Evolutionary conservation across 192 early-diverging fungal genomes (phyloP).

Genomic region (Neocallimastix lanati): DNA sequence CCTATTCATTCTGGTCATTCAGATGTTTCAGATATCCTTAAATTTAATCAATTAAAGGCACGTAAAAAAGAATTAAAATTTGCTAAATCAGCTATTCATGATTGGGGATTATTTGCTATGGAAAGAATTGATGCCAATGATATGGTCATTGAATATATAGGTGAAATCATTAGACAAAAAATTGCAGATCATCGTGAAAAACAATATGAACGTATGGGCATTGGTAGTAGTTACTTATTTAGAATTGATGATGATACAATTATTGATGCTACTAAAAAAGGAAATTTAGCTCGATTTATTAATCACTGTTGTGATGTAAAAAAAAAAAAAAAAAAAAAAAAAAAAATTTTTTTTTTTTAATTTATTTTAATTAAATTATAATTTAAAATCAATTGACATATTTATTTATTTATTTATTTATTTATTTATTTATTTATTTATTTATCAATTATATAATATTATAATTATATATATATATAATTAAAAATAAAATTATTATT

Average conservation of each 20-base stretch:
- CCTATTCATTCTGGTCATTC: neutral
- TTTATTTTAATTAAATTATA: no score
- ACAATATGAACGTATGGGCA: constrained; percentile 79
- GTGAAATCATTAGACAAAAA: constrained; percentile 83
- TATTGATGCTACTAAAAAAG: constrained; percentile 93
- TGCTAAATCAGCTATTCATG: constrained; percentile 85
- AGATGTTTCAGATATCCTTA: constrained; percentile 38
- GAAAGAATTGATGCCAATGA: constrained; percentile 84
- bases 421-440: no score
- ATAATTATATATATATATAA: no score
- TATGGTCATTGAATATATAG: constrained; percentile 97
- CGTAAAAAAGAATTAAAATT: constrained; percentile 82
- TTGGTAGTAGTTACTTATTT: constrained; percentile 86
- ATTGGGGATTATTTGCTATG: constrained; percentile 93
- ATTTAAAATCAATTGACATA: no score
- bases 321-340: no score
- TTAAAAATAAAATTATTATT: no score
- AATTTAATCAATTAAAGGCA: constrained; percentile 83
- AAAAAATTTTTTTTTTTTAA: no score
- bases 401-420: no score
- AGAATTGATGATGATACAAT: constrained; percentile 86
- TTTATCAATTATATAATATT: no score
- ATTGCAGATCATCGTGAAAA: constrained; percentile 86
- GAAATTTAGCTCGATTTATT: constrained; percentile 93
- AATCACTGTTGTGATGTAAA: constrained; percentile 94